Evolutionary conservation across 352 stramenopile genomes (phyloP), one percentile per base, ranked within the genome.

Genomic region (Pythium pyrilobum): DNA sequence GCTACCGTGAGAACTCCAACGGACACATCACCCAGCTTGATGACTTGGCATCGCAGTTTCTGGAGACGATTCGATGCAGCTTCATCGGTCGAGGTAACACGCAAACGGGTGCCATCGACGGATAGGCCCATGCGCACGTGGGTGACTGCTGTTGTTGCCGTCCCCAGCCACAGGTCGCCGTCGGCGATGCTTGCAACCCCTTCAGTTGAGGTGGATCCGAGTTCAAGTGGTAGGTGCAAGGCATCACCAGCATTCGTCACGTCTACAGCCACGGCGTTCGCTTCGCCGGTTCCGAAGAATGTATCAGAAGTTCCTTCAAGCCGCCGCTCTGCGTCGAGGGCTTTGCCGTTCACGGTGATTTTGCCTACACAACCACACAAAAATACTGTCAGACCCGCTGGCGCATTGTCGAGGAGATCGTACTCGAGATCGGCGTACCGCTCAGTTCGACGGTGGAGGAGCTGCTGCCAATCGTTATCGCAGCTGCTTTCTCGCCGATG

Each of bases 261-360:
- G 1, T 21, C 16, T 9, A 56, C 4, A 5, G 21, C 21, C n/a
- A 62, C 29, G 1, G 20, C 11, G 12, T 42, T 23, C 3, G 23
- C 28, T 12, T 23, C n/a, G 13, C 38, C 45, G 4, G 52, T 28
- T 9, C 27, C 44, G n/a, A 54, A 64, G 20, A 37, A 51, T 8
- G n/a, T 23, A 3, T 16, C 5, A 7, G 46, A 25, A 8, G 24
- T 18, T 28, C 8, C 10, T 21, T 56, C 15, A 2, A 68, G 49
- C 4, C 8, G 43, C 15, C 61, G 44, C 33, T 38, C 37, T 8
- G 24, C 28, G 9, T 52, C 23, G 1, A 65, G 28, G 3, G n/a
- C 23, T 45, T 83, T 61, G 7, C 78, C 78, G 52, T 87, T 89
- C 10, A 89, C 25, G 8, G 55, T 81, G 28, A 89, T 54, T 50